These are phyloP conservation scores for Dictyostelium brefeldianum DNA, from an alignment of 78 protist species.

Conservation along the genomic window DNA sequence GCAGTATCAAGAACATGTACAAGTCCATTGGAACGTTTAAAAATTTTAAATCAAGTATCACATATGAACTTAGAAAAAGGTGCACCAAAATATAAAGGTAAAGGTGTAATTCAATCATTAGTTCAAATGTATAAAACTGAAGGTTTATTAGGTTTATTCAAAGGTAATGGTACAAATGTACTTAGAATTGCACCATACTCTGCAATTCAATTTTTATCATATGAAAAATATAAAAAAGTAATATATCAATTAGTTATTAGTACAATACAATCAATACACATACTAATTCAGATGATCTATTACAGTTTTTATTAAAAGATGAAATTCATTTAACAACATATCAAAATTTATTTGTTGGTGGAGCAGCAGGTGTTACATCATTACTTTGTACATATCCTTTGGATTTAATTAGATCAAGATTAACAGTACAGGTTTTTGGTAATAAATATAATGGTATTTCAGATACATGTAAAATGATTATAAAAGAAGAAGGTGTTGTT, in stretches of 20 bases:
- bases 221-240: constrained; percentile 79
- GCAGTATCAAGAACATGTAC: constrained; percentile 93
- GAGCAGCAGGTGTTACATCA: constrained; percentile 87
- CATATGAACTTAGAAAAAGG: constrained; percentile 34
- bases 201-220: constrained; percentile 81
- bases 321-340: constrained; percentile 48
- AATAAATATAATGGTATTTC: constrained; percentile 78
- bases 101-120: constrained; percentile 44
- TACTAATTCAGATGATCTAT: neutral
- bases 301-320: constrained; percentile 29
- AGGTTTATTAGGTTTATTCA: constrained; percentile 84
- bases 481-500: constrained; percentile 61
- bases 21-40: constrained; percentile 94
- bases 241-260: neutral
- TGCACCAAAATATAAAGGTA: constrained; percentile 40
- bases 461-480: constrained; percentile 60
- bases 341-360: constrained; percentile 71
- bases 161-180: constrained; percentile 92
- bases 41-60: constrained; percentile 90
- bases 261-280: neutral
- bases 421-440: constrained; percentile 78
- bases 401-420: constrained; percentile 88
- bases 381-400: constrained; percentile 87
- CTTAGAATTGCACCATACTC: constrained; percentile 83
- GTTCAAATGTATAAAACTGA: constrained; percentile 46